Conservation (phyloP, 495 filamentous ascomycete genomes). For the Schizothecium vesticola region DNA sequence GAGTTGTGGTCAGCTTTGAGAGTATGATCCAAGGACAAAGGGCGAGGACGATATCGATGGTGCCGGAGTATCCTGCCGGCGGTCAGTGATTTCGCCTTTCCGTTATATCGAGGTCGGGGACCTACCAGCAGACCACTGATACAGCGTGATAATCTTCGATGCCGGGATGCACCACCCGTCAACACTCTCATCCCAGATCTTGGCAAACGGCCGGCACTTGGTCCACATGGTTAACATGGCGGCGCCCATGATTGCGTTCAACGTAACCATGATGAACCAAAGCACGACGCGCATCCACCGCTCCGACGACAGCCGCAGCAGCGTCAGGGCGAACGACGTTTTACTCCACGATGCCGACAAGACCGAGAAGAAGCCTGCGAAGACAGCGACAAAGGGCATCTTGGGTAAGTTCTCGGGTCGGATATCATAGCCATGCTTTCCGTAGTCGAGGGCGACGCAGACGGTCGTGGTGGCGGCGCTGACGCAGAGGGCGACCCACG, state of each 20-base stretch:
- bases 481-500: constrained; percentile 20
- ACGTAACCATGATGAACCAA: constrained; percentile 21
- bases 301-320: constrained; percentile 16
- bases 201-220: constrained; percentile 19
- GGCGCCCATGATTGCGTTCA: constrained; percentile 17
- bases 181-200: constrained; percentile 16
- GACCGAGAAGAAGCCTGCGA: constrained; percentile 23
- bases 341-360: constrained; percentile 21
- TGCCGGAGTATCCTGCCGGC: constrained; percentile 27
- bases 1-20: constrained; percentile 22
- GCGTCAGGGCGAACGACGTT: constrained; percentile 24
- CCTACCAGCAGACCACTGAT: constrained; percentile 20
- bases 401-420: constrained; percentile 10
- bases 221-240: constrained; percentile 23
- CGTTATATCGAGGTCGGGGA: neutral
- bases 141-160: constrained; percentile 14
- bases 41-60: constrained; percentile 32
- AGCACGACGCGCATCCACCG: constrained; percentile 16
- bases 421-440: constrained; percentile 22
- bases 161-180: constrained; percentile 20
- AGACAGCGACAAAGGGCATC: constrained; percentile 17
- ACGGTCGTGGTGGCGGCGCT: constrained; percentile 19
- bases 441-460: constrained; percentile 23
- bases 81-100: no score
- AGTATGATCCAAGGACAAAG: constrained; percentile 32